phyloP scores from a whole-genome alignment of 306 rosid species.

The Rosa multiflora region DNA sequence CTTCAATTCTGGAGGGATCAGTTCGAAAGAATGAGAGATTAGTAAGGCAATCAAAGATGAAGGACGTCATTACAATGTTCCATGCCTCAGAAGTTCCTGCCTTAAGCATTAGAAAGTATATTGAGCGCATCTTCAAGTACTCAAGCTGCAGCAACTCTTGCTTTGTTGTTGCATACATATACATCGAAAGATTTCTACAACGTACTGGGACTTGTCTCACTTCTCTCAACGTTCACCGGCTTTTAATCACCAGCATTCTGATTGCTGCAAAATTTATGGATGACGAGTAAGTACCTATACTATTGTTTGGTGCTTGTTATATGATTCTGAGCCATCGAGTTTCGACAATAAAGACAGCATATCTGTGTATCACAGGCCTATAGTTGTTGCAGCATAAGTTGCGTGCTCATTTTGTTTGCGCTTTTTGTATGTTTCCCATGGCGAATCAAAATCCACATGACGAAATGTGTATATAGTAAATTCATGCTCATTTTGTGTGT shows the following conservation, averaged over 20 bases:
- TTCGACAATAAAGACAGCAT: neutral
- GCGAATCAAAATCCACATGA: neutral
- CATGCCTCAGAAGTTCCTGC: conserved; percentile 52
- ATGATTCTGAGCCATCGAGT: neutral
- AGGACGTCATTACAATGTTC: conserved; percentile 43
- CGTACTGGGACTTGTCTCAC: conserved; percentile 44
- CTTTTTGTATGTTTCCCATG: neutral
- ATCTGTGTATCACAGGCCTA: neutral
- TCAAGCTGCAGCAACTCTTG: conserved; percentile 55
- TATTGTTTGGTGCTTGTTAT: neutral
- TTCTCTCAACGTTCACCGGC: conserved; percentile 59
- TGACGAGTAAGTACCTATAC: conserved; percentile 35
- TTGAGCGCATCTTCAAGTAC: conserved; percentile 61
- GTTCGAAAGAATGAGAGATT: conserved; percentile 46
- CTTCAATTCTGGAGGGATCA: conserved; percentile 41
- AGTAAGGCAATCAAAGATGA: conserved; percentile 23
- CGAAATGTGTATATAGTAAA: neutral
- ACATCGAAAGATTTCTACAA: conserved; percentile 55
- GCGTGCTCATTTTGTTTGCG: neutral
- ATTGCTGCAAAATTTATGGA: conserved; percentile 65
- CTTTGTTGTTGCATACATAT: conserved; percentile 61
- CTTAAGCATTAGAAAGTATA: conserved; percentile 47
- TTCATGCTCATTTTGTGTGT: neutral
- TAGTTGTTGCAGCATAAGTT: neutral
- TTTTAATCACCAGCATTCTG: conserved; percentile 55